Conservation (phyloP, 345 rosid species). For the Hibiscus trionum region DNA sequence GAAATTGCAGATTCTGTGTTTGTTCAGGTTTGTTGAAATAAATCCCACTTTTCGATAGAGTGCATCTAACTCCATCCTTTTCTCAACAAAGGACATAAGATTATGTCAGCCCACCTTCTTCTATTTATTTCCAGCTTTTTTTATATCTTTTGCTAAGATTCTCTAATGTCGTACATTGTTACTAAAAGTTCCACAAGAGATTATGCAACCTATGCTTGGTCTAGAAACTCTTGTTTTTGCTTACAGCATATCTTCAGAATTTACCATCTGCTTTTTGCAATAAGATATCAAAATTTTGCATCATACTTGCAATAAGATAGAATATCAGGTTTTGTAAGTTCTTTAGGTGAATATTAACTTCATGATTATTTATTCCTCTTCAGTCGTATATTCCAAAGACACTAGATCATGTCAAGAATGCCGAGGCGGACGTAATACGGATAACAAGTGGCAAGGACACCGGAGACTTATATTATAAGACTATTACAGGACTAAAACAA, state of each 20-base stretch:
- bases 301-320: not conserved
- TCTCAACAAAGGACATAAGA: not conserved
- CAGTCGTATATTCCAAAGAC: constrained; percentile 88
- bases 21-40: constrained; percentile 56
- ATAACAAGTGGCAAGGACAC: constrained; percentile 75
- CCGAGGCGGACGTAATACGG: constrained; percentile 63
- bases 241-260: not conserved
- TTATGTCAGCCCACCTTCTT: not conserved
- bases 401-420: constrained; percentile 66
- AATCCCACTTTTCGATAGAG: not conserved
- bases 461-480: constrained; percentile 61
- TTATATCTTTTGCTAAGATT: not conserved
- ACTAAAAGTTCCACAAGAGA: not conserved
- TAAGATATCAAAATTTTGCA: not conserved
- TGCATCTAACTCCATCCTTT: not conserved
- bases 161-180: not conserved
- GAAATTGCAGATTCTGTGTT: constrained; percentile 92
- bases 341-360: not conserved
- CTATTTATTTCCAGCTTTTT: not conserved
- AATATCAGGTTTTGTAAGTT: not conserved
- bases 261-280: not conserved
- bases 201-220: not conserved
- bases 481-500: constrained; percentile 77
- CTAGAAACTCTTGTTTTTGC: not conserved
- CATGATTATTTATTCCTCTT: not conserved